Conservation (phyloP, 345 rosid genomes). For the Arabidopsis suecica region DNA sequence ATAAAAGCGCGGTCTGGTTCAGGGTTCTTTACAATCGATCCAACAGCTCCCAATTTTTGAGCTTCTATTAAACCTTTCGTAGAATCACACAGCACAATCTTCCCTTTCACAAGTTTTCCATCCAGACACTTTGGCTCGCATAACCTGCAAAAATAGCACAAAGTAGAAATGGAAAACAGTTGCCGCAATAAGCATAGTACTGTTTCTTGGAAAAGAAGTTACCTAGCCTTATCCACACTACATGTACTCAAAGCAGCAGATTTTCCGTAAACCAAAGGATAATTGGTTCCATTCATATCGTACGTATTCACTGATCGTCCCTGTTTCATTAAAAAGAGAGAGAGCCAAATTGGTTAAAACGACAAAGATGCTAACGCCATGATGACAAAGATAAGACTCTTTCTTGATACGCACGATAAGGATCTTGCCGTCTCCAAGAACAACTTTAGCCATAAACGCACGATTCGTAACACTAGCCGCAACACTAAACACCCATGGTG, state of each 20-base stretch:
- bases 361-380: not conserved
- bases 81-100: slow-evolving; percentile 47
- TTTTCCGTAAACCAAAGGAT: slow-evolving; percentile 45
- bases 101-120: slow-evolving; percentile 43
- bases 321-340: slow-evolving; percentile 31
- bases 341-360: not conserved
- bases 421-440: slow-evolving; percentile 50
- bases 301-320: slow-evolving; percentile 50
- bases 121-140: slow-evolving; percentile 41
- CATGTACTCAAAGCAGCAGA: slow-evolving; percentile 34
- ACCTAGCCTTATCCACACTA: slow-evolving; percentile 12
- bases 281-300: slow-evolving; percentile 32
- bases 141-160: slow-evolving; percentile 17
- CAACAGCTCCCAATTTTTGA: slow-evolving; percentile 43
- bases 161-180: not conserved
- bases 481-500: slow-evolving; percentile 57
- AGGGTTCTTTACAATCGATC: slow-evolving; percentile 32
- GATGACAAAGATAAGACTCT: not conserved
- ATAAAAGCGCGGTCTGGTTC: slow-evolving; percentile 3
- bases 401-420: slow-evolving; percentile 47
- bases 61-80: not conserved
- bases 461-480: slow-evolving; percentile 58
- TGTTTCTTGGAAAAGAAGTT: slow-evolving; percentile 26
- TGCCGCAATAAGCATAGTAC: not conserved
- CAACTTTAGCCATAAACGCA: slow-evolving; percentile 40